Percentiles rank a stretch among this genome's conserved stretches.
phyloP scores from a whole-genome alignment of 2,329 filamentous ascomycete species.

The Talaromyces sp. region DNA sequence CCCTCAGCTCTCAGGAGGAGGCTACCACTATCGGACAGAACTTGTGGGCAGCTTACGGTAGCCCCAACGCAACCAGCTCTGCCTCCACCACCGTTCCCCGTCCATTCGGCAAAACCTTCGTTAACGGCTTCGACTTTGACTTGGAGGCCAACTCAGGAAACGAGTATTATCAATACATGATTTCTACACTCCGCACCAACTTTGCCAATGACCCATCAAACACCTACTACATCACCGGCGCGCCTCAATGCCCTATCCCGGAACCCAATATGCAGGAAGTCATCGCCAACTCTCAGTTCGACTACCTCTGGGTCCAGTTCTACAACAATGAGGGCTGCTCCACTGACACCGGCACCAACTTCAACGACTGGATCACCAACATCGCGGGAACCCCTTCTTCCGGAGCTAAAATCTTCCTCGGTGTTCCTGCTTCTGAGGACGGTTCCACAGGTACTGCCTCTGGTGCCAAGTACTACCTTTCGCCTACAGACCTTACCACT shows the following conservation, averaged over 20 bases:
- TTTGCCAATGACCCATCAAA: constrained; percentile 34
- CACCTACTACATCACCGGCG: constrained; percentile 51
- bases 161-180: constrained; percentile 40
- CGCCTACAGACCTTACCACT: constrained; percentile 43
- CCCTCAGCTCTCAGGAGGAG: constrained; percentile 33
- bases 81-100: constrained; percentile 44
- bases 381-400: constrained; percentile 39
- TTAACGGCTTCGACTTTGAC: constrained; percentile 55
- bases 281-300: constrained; percentile 46
- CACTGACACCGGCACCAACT: constrained; percentile 45
- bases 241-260: constrained; percentile 52
- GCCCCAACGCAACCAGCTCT: constrained; percentile 25
- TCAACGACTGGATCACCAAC: constrained; percentile 44
- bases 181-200: constrained; percentile 45
- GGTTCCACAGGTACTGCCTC: constrained; percentile 25
- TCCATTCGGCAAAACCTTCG: constrained; percentile 47
- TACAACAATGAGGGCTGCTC: constrained; percentile 55
- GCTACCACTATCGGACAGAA: constrained; percentile 39
- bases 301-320: constrained; percentile 56
- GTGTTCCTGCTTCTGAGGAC: constrained; percentile 41
- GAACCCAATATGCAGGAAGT: constrained; percentile 47
- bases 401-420: constrained; percentile 53
- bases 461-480: constrained; percentile 43
- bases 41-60: constrained; percentile 48
- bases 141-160: constrained; percentile 41